Base-by-base conservation (phyloP, 208 protist species). In the Porcisia deanei region DNA sequence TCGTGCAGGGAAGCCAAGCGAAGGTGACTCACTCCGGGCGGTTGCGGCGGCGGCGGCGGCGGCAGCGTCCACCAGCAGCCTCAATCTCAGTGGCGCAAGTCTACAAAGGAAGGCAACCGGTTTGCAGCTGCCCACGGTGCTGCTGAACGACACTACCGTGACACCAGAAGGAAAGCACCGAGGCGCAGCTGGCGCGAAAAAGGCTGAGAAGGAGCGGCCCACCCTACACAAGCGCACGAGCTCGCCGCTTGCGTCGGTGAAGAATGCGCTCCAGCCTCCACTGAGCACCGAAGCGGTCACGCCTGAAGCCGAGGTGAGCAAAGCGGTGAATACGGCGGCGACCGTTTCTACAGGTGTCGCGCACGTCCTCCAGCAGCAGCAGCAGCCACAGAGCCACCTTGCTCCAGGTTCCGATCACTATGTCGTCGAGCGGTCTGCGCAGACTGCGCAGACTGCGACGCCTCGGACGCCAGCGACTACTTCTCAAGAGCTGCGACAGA, bases 51-150 rank as follows among this genome's bases (percentile, higher is more conserved):
- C 30, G 30, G 30, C 61, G 2, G 47, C 47, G 5, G n/a, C 73
- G n/a, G 61, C 49, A 25, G n/a, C 53, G 49, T 75, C 63, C 12
- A 49, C 16, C 39, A 76, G 39, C 47, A 54, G 14, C 61, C 54
- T 66, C 47, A 58, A 18, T 34, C 25, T 70, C 14, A 41, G 55
- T 25, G 55, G n/a, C n/a, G 16, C 14, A 34, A 65, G 59, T 25
- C 43, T 64, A 10, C 8, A 20, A 5, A 77, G 59, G 67, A 77
- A 65, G 59, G n/a, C 49, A 1, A 9, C 47, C 2, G 67, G 72
- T 8, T 58, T 78, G 49, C 75, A 65, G 68, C 60, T 78, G 58
- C 73, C 72, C 7, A 49, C 39, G 20, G 72, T 82, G 72, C 73
- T 78, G 54, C n/a, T 43, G 16, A 64, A 65, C 4, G 30, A 39